phyloP scores from a whole-genome alignment of 208 protist genomes.

The Blastocrithidia nonstop region DNA sequence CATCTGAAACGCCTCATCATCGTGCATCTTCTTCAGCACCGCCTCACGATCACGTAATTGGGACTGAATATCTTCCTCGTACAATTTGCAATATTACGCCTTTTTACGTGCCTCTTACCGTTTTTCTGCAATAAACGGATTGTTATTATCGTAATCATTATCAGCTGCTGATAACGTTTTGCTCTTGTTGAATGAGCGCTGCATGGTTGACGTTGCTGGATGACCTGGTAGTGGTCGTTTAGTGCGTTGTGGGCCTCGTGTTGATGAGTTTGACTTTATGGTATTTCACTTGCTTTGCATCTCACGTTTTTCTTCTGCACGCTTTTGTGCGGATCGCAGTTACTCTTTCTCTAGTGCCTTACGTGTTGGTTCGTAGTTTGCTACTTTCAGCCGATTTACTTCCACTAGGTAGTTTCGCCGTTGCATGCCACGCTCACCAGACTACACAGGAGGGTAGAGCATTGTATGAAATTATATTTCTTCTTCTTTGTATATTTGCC shows the following conservation, averaged over 20 bases:
- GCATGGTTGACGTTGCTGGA: too few species aligned
- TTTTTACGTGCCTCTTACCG: conserved; percentile 42
- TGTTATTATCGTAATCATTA: conserved; percentile 11
- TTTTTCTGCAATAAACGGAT: conserved; percentile 28
- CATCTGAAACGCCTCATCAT: conserved; percentile 30
- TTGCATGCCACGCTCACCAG: conserved; percentile 37
- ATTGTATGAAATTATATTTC: conserved; percentile 16
- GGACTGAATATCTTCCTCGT: conserved; percentile 40
- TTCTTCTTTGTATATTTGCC: too few species aligned
- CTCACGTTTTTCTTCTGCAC: conserved; percentile 21
- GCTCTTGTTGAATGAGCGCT: too few species aligned
- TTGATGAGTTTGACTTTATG: not conserved
- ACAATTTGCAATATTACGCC: conserved; percentile 36
- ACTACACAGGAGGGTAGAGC: conserved; percentile 38
- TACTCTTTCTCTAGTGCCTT: conserved; percentile 50
- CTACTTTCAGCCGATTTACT: conserved; percentile 45
- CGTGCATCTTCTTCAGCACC: conserved; percentile 22
- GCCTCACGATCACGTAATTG: conserved; percentile 43
- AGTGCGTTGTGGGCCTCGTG: conserved; percentile 9
- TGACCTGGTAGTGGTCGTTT: not conserved
- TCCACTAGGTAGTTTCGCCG: conserved; percentile 70
- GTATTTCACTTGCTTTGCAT: conserved; percentile 9
- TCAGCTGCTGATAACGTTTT: too few species aligned
- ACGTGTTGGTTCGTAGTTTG: conserved; percentile 29
- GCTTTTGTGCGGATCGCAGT: conserved; percentile 20